These are phyloP conservation scores for Inosperma sp. DNA, from an alignment of 768 basidiomycete species.

Conservation along the genomic window DNA sequence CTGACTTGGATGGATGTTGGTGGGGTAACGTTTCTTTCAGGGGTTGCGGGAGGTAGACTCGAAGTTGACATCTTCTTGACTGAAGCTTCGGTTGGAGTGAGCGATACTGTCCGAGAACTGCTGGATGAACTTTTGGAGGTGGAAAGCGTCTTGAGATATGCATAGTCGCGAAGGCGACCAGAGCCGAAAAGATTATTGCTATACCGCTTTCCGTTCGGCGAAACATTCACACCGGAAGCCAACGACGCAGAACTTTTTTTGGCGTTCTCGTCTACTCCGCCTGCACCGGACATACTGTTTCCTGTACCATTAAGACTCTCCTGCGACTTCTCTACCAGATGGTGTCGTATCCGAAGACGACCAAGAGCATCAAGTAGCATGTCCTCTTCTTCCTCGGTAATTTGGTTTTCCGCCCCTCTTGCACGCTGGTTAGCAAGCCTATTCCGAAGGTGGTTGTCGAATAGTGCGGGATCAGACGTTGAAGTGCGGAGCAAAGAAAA, in stretches of 20 bases:
- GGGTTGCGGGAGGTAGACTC: slow-evolving; percentile 50
- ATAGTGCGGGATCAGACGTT: slow-evolving; percentile 57
- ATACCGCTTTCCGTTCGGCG: slow-evolving; percentile 60
- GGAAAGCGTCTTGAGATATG: slow-evolving; percentile 56
- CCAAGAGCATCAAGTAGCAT: slow-evolving; percentile 77
- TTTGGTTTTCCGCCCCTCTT: slow-evolving; percentile 59
- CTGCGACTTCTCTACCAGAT: slow-evolving; percentile 32
- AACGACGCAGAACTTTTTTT: slow-evolving; percentile 34
- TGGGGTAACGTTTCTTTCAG: slow-evolving; percentile 43
- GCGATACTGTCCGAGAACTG: slow-evolving; percentile 44
- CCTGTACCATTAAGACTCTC: slow-evolving; percentile 25
- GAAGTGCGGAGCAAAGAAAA: slow-evolving; percentile 75
- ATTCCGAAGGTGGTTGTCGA: slow-evolving; percentile 55
- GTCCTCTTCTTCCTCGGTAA: slow-evolving; percentile 80
- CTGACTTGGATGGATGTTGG: slow-evolving; percentile 40
- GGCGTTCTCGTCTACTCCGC: slow-evolving; percentile 27
- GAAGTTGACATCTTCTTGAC: slow-evolving; percentile 36
- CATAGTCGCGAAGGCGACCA: slow-evolving; percentile 70
- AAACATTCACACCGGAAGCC: slow-evolving; percentile 40
- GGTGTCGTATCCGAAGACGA: slow-evolving; percentile 35
- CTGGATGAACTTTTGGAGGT: slow-evolving; percentile 38
- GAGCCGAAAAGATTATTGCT: slow-evolving; percentile 87
- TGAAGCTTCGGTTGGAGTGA: slow-evolving; percentile 46
- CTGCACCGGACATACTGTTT: slow-evolving; percentile 4
- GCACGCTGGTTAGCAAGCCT: slow-evolving; percentile 75